These are phyloP conservation scores for Alternaria sp. DNA, from an alignment of 2,329 filamentous ascomycete genomes.

Conservation along the genomic window DNA sequence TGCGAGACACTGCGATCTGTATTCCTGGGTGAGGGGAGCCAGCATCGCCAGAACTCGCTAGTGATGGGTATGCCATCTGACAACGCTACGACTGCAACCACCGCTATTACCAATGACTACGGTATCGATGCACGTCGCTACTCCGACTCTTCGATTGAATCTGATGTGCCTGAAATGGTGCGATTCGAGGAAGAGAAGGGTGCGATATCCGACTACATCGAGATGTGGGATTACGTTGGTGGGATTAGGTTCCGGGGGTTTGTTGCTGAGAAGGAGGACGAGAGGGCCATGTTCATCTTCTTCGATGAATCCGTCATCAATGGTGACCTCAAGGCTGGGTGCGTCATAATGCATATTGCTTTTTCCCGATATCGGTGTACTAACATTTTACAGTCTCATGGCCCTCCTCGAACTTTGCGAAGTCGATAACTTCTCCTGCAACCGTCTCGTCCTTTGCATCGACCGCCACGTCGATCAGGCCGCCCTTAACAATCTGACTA, in stretches of 20 bases:
- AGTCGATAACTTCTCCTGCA: conserved; percentile 74
- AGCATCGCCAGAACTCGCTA: conserved; percentile 80
- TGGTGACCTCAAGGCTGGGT: conserved; percentile 88
- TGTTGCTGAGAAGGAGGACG: conserved; percentile 72
- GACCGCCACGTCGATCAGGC: conserved; percentile 72
- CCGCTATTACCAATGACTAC: conserved; percentile 43
- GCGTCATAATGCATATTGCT: conserved; percentile 53
- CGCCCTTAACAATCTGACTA: conserved; percentile 73
- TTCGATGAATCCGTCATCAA: conserved; percentile 78
- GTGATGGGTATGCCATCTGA: conserved; percentile 74
- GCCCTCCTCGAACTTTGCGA: conserved; percentile 89
- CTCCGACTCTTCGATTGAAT: conserved; percentile 38
- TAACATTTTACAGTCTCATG: conserved; percentile 64
- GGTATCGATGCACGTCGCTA: conserved; percentile 35
- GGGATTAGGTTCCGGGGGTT: conserved; percentile 89
- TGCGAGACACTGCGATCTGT: conserved; percentile 92
- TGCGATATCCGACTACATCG: conserved; percentile 70
- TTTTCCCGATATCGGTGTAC: not conserved
- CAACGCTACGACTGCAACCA: conserved; percentile 26
- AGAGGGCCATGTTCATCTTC: conserved; percentile 86
- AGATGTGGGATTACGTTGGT: conserved; percentile 86
- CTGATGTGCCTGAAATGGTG: conserved; percentile 43
- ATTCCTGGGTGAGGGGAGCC: conserved; percentile 95
- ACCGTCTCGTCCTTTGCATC: conserved; percentile 80
- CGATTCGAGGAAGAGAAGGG: conserved; percentile 28